Percentiles rank a stretch among this genome's conserved stretches.
These are phyloP conservation scores for Solanum neorickii DNA, from an alignment of 257 asterid genomes.

Conservation along the genomic window DNA sequence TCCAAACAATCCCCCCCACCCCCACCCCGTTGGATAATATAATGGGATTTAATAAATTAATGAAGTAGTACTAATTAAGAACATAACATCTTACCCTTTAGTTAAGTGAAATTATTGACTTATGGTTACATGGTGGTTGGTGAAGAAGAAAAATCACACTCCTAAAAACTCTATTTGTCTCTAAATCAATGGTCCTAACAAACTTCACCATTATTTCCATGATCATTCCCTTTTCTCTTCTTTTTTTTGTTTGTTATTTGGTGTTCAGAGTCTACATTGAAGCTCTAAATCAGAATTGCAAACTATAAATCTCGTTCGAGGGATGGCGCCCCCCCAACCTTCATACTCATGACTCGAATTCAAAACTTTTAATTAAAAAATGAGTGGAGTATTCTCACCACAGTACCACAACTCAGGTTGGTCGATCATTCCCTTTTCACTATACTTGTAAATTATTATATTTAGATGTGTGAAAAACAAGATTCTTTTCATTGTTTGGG, in stretches of 20 bases:
- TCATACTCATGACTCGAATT: not conserved
- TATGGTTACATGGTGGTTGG: conserved; percentile 18
- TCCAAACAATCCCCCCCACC: conserved; percentile 19
- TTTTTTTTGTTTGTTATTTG: accelerated
- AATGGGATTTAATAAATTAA: not conserved
- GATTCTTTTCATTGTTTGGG: conserved; percentile 5
- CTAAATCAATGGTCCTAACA: conserved; percentile 4
- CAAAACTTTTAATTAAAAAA: too few species aligned
- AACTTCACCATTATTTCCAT: conserved; percentile 6
- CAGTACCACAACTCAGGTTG: not conserved
- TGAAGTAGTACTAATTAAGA: not conserved
- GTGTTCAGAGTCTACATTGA: too few species aligned
- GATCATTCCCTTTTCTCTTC: not conserved
- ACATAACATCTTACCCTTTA: conserved; percentile 1
- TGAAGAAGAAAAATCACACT: conserved; percentile 2
- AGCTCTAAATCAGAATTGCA: not conserved
- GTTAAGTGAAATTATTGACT: conserved; percentile 10
- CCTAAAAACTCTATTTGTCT: not conserved
- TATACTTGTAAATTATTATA: not conserved
- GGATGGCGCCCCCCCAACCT: not conserved
- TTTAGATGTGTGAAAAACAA: conserved; percentile 34
- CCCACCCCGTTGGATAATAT: not conserved
- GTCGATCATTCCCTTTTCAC: not conserved
- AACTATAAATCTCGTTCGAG: not conserved
- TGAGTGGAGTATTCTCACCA: accelerated